These are phyloP conservation scores for Cladophialophora yegresii DNA, from an alignment of 2,329 filamentous ascomycete genomes.

Conservation along the genomic window DNA sequence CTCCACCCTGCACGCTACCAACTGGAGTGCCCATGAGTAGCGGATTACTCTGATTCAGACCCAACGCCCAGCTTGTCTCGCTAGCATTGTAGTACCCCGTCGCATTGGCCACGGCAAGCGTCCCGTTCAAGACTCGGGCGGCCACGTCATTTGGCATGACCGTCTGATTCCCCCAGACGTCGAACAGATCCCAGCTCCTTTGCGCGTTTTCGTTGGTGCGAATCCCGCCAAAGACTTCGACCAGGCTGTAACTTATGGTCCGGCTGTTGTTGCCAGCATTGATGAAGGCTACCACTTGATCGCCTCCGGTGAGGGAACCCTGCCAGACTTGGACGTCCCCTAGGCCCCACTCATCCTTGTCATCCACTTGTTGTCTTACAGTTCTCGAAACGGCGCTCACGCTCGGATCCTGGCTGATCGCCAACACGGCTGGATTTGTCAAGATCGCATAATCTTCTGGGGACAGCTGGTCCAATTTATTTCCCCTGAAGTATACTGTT, in stretches of 20 bases:
- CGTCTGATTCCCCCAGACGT: slow-evolving; percentile 55
- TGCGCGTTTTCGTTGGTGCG: slow-evolving; percentile 48
- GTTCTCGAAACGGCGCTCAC: slow-evolving; percentile 48
- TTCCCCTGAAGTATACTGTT: slow-evolving; percentile 39
- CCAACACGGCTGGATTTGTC: slow-evolving; percentile 53
- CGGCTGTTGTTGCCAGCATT: slow-evolving; percentile 51
- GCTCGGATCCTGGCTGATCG: slow-evolving; percentile 53
- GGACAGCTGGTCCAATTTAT: slow-evolving; percentile 47
- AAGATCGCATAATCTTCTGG: slow-evolving; percentile 50
- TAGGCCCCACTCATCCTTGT: slow-evolving; percentile 47
- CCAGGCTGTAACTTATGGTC: slow-evolving; percentile 54
- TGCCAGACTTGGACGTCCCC: slow-evolving; percentile 56
- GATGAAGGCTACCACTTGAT: slow-evolving; percentile 54
- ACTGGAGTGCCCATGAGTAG: slow-evolving; percentile 52
- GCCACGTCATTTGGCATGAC: slow-evolving; percentile 55
- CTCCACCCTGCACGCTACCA: slow-evolving; percentile 47
- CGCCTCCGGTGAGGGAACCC: slow-evolving; percentile 50
- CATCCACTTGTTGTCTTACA: slow-evolving; percentile 49
- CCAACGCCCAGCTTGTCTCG: slow-evolving; percentile 52
- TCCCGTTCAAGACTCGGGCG: slow-evolving; percentile 47
- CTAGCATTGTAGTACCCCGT: slow-evolving; percentile 53
- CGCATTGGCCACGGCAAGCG: slow-evolving; percentile 37
- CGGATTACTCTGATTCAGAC: slow-evolving; percentile 47
- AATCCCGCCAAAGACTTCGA: slow-evolving; percentile 55
- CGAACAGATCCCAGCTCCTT: slow-evolving; percentile 55